These are phyloP conservation scores for Globisporangium spinosum DNA, from an alignment of 352 stramenopile species.

Conservation along the genomic window DNA sequence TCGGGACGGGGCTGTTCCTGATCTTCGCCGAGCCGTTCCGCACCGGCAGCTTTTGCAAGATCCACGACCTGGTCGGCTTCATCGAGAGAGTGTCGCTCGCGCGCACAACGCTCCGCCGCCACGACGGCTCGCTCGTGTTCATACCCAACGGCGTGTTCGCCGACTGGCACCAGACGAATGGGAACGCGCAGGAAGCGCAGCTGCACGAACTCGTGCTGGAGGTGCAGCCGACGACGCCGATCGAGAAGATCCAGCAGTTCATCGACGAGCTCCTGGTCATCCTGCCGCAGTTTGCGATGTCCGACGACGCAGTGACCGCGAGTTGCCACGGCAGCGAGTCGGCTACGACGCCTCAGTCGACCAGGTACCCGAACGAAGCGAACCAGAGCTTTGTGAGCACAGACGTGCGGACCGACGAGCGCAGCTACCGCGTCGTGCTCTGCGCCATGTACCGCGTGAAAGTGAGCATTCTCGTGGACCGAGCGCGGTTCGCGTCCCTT, in stretches of 20 bases:
- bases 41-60: conserved; percentile 56
- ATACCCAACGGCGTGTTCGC: conserved; percentile 80
- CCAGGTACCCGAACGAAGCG: conserved; percentile 14
- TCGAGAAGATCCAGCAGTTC: conserved; percentile 41
- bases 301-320: conserved; percentile 10
- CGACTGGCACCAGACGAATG: conserved; percentile 67
- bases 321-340: conserved; percentile 18
- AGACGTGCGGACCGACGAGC: conserved; percentile 26
- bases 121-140: conserved; percentile 67
- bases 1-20: conserved; percentile 75
- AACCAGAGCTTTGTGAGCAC: conserved; percentile 33
- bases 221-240: conserved; percentile 35
- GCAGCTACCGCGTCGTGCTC: conserved; percentile 37
- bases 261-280: conserved; percentile 33
- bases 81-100: conserved; percentile 78
- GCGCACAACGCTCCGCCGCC: conserved; percentile 60
- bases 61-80: conserved; percentile 48
- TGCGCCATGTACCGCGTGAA: conserved; percentile 60
- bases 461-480: conserved; percentile 56
- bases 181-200: conserved; percentile 44
- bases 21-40: conserved; percentile 84
- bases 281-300: conserved; percentile 34
- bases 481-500: conserved; percentile 42
- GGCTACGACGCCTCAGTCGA: conserved; percentile 20
- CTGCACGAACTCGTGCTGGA: conserved; percentile 48